Base-by-base conservation (phyloP, 169 alveolate genomes). In the Eimeria necatrix region DNA sequence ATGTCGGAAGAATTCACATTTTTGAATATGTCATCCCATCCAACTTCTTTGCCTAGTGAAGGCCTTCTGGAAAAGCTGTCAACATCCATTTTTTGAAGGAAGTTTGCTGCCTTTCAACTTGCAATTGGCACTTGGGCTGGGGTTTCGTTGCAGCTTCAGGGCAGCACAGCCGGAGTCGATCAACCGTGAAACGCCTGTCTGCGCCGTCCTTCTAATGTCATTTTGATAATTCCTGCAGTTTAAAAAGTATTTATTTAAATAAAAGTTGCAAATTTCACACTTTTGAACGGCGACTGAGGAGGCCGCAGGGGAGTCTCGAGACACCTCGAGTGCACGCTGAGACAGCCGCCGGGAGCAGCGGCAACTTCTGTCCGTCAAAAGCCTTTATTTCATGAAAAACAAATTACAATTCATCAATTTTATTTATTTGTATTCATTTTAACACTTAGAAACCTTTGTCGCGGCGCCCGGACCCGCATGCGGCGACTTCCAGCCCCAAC, bases 21-120 rank as follows among this genome's bases (percentile, higher is more conserved):
- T 68, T 71, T 90, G 81, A 74, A 90, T 49, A 90, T 76, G 78
- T 90, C 85, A n/a, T 74, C 86, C 94, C 94, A 90, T 46, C 94
- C 94, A 41, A 90, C 94, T 73, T 73, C 81, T 52, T 90, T 84
- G 16, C 71, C 70, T 8, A 52, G 4, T 12, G 89, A 80, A 3
- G 89, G 51, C 52, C 89, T 80, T 46, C 89, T 49, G 20, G 89
- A 80, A 26, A 80, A 80, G 8, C 71, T 80, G 48, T 52, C 46
- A 41, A 48, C 7, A 12, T 80, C 89, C 89, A 80, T 80, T 52
- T 80, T 60, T 68, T 0, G 18, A n/a, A 16, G 0, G 18, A 16
- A n/a, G n/a, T 46, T 46, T 53, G 49, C 52, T 32, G 26, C 56
- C 83, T 22, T 32, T 7, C 4, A 5, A 1, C 49, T 26, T 4